These are phyloP conservation scores for Chiua sp. DNA, from an alignment of 1,284 basidiomycete species.

Conservation along the genomic window DNA sequence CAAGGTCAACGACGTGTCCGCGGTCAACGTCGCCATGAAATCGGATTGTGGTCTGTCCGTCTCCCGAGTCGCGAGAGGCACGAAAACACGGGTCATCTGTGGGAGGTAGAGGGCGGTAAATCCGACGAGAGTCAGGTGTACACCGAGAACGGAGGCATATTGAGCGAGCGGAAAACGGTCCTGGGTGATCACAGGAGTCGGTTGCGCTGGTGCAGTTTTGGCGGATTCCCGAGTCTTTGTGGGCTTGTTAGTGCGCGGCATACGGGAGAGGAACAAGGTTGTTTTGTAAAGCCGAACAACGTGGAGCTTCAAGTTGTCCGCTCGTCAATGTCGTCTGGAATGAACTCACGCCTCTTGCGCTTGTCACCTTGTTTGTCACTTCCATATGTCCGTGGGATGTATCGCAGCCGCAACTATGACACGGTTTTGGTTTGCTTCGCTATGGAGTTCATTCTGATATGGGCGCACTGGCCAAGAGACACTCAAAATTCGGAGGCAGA, in stretches of 20 bases:
- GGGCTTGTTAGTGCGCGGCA: slow-evolving; percentile 12
- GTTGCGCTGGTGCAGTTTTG: background rate
- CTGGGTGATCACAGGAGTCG: background rate
- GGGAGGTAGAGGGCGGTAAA: slow-evolving; percentile 73
- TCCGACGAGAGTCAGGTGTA: slow-evolving; percentile 69
- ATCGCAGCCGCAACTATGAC: slow-evolving; percentile 6
- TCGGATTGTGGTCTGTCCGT: slow-evolving; percentile 68
- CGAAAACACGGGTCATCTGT: slow-evolving; percentile 56
- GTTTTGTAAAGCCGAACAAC: no score
- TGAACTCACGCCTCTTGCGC: background rate
- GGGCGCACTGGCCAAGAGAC: background rate
- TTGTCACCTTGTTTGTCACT: slow-evolving; percentile 14
- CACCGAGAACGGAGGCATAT: slow-evolving; percentile 77
- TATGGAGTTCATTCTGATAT: slow-evolving; percentile 18
- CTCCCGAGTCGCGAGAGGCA: slow-evolving; percentile 34
- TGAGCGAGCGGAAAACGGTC: slow-evolving; percentile 49
- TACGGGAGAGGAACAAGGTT: background rate
- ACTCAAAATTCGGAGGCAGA: no score
- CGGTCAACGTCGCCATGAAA: slow-evolving; percentile 70
- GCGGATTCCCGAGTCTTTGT: background rate
- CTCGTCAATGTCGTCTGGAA: background rate
- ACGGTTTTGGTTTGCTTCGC: slow-evolving; percentile 1
- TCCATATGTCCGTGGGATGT: slow-evolving; percentile 3
- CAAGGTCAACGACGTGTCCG: slow-evolving; percentile 64
- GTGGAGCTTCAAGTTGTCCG: no score